These are phyloP conservation scores for Powellomyces hirtus DNA, from an alignment of 192 early-diverging fungal genomes.

Conservation along the genomic window DNA sequence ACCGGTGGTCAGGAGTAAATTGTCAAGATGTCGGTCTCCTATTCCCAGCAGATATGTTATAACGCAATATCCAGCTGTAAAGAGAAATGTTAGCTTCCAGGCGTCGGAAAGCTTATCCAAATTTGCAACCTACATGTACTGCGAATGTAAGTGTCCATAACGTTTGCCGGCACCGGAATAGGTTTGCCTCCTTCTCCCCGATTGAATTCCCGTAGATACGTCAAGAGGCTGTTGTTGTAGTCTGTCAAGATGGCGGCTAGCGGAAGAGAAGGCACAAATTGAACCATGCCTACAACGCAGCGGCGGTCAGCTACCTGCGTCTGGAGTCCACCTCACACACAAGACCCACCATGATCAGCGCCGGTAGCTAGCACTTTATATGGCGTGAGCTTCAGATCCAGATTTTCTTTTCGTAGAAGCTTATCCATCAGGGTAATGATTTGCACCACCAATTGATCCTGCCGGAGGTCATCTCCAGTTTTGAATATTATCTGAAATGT, in stretches of 20 bases:
- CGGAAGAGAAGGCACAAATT: conserved; percentile 89
- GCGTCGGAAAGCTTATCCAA: not conserved
- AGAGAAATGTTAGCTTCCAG: not conserved
- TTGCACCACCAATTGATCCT: conserved; percentile 98
- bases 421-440: conserved; percentile 97
- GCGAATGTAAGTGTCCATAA: conserved; percentile 94
- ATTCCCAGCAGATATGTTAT: conserved; percentile 97
- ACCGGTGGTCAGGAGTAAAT: conserved; percentile 82
- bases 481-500: conserved; percentile 82
- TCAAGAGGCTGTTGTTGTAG: conserved; percentile 75
- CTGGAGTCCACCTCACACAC: too few relatives aligned
- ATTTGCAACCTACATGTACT: conserved; percentile 74
- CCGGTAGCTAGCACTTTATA: conserved; percentile 97
- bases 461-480: conserved; percentile 93
- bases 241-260: conserved; percentile 88
- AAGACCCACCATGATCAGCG: conserved; percentile 74
- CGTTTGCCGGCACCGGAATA: conserved; percentile 57
- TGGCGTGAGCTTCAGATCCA: conserved; percentile 89
- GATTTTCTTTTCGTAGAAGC: conserved; percentile 90
- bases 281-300: conserved; percentile 70
- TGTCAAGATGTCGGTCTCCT: conserved; percentile 98
- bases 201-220: conserved; percentile 76
- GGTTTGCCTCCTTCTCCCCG: conserved; percentile 48
- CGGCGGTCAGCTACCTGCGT: too few relatives aligned
- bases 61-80: conserved; percentile 92